Base-by-base conservation (phyloP, 108 stramenopile genomes). In the Cyclotella distinguenda region DNA sequence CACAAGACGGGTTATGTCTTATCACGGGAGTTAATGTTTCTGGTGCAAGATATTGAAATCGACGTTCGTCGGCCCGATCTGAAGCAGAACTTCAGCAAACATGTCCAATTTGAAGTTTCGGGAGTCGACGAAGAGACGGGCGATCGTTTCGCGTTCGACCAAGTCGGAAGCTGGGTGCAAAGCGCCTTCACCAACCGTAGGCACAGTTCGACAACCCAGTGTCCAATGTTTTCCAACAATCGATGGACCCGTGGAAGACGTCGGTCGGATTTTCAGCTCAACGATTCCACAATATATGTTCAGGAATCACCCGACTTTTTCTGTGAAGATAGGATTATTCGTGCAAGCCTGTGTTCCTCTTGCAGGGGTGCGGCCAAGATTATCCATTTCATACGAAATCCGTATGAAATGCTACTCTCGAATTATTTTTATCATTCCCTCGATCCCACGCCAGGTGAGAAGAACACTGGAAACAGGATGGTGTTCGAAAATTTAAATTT, bases 351-450 rank as follows among this genome's bases (percentile, higher is more conserved):
- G 50, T 4, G 44, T 25, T 35, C 22, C 18, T 33, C 49, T 0
- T 21, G 34, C 25, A 19, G 40, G 16, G 60, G 61, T 25, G 58
- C 55, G 31, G 47, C 67, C 19, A 78, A 78, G 45, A 70, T 78
- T 22, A 46, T 78, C 5, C 77, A 78, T 49, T 74, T 78, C 21
- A 60, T 78, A n/a, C 42, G 77, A 8, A 70, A 74, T 38, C 77
- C 77, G 11, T 78, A 61, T 42, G 58, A 69, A 19, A 78, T 78
- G 77, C 67, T 69, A 10, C 4, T 74, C 27, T 60, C 56, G 16
- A 78, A 78, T 40, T 78, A 69, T 53, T 49, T 74, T 21, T 78
- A 78, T 30, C 77, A 78, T 33, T 60, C 77, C 6, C 72, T 68
- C 18, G 66, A 78, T 10, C 77, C 77, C 23, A 68, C 77, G 0